Conservation (phyloP, 768 basidiomycete genomes). For the Sporobolomyces phaffii region DNA sequence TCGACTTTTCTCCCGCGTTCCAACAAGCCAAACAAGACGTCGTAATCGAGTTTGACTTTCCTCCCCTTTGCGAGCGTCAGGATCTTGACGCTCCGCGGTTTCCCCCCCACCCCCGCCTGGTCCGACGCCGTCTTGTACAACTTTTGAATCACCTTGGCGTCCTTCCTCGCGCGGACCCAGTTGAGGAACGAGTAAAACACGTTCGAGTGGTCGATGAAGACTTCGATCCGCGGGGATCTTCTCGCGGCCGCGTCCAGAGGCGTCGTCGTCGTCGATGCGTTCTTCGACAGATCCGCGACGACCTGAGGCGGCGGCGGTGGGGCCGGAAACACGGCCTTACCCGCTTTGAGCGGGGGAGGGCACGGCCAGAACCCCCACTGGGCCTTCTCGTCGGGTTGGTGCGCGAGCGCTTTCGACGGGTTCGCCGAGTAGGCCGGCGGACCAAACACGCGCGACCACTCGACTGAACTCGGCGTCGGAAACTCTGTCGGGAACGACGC, state of each 20-base stretch:
- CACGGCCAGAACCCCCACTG: constrained; percentile 34
- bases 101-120: neutral
- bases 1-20: constrained; percentile 73
- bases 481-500: constrained; percentile 58
- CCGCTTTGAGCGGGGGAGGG: constrained; percentile 18
- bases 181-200: constrained; percentile 38
- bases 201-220: constrained; percentile 40
- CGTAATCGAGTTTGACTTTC: constrained; percentile 60
- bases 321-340: constrained; percentile 34
- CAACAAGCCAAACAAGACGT: constrained; percentile 67
- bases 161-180: constrained; percentile 34
- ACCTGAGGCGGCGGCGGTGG: too few species aligned
- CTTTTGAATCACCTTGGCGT: constrained; percentile 18
- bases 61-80: constrained; percentile 31
- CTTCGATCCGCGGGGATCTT: constrained; percentile 22
- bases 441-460: neutral
- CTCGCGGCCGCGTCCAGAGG: too few species aligned
- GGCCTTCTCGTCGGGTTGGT: constrained; percentile 24
- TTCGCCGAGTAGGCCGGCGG: constrained; percentile 11
- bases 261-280: constrained; percentile 8
- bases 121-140: too few species aligned
- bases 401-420: constrained; percentile 5
- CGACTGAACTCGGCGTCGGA: constrained; percentile 46
- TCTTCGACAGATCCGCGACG: constrained; percentile 2
- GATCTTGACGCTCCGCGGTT: constrained; percentile 16